These are phyloP conservation scores for Gnomoniopsis sp. DNA, from an alignment of 2,329 filamentous ascomycete genomes.

Conservation along the genomic window DNA sequence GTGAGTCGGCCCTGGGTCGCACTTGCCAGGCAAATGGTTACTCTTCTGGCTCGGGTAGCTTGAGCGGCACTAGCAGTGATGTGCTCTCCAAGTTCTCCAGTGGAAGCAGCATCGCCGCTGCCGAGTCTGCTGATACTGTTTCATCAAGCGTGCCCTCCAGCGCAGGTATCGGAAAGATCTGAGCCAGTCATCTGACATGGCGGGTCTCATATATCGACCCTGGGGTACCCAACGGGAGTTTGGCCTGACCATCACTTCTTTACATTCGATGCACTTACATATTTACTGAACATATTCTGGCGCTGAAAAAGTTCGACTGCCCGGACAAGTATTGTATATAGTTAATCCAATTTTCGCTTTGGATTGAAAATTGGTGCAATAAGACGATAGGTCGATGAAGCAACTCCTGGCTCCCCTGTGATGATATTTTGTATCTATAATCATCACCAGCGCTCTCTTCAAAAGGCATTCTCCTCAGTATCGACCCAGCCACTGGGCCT, in stretches of 20 bases:
- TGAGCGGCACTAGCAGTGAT: slow-evolving; percentile 38
- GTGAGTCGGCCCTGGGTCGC: slow-evolving; percentile 43
- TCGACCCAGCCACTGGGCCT: not conserved
- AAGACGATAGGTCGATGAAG: not conserved
- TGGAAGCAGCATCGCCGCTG: slow-evolving; percentile 50
- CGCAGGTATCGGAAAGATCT: slow-evolving; percentile 46
- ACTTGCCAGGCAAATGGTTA: slow-evolving; percentile 50
- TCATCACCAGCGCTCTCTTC: not conserved
- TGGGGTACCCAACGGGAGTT: no score
- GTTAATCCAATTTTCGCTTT: not conserved
- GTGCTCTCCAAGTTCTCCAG: slow-evolving; percentile 47
- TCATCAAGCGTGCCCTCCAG: slow-evolving; percentile 34
- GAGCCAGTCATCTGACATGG: slow-evolving; percentile 12
- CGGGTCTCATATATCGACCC: no score
- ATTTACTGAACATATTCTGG: not conserved
- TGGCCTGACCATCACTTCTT: not conserved
- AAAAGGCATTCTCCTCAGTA: not conserved
- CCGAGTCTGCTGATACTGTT: slow-evolving; percentile 32
- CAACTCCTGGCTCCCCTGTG: not conserved
- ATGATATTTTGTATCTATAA: not conserved
- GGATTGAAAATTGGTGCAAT: not conserved
- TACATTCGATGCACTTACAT: not conserved
- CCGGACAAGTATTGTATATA: not conserved
- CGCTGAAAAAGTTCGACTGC: not conserved
- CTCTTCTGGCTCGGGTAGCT: slow-evolving; percentile 36